Percentiles rank a stretch among this genome's conserved stretches.
Evolutionary conservation across 495 filamentous ascomycete species (phyloP).

Genomic region (Aspergillus carlsbadensis): DNA sequence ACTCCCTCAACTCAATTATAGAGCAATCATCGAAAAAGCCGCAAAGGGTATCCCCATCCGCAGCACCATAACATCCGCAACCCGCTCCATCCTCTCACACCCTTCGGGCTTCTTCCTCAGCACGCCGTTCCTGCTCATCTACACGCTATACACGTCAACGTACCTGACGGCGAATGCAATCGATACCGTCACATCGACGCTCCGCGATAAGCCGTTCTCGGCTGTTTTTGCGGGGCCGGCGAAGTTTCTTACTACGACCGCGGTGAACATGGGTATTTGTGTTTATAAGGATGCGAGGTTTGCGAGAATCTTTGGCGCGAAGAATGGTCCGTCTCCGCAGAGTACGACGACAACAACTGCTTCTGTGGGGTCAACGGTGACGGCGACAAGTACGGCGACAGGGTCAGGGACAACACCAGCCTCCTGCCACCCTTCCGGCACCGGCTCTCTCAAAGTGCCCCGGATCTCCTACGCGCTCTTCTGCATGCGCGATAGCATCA

Average conservation of each 20-base stretch:
- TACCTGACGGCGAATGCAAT: slow-evolving; percentile 88
- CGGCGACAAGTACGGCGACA: too few species aligned
- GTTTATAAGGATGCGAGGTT: slow-evolving; percentile 92
- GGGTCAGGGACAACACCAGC: slow-evolving; percentile 47
- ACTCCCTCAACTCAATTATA: too few species aligned
- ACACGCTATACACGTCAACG: slow-evolving; percentile 84
- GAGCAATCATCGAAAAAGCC: slow-evolving; percentile 93
- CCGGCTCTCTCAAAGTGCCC: slow-evolving; percentile 31
- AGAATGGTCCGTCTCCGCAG: not conserved
- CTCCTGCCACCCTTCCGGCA: slow-evolving; percentile 22
- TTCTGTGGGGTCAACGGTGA: too few species aligned
- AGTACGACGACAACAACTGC: too few species aligned
- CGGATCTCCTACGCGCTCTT: slow-evolving; percentile 72
- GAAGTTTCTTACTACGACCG: slow-evolving; percentile 80
- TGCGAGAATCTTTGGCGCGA: slow-evolving; percentile 72
- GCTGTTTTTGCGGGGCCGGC: slow-evolving; percentile 67
- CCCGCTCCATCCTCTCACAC: slow-evolving; percentile 61
- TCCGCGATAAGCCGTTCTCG: slow-evolving; percentile 53
- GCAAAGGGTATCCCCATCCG: slow-evolving; percentile 74
- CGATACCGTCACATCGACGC: slow-evolving; percentile 75
- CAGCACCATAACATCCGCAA: slow-evolving; percentile 61
- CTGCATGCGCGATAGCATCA: slow-evolving; percentile 80
- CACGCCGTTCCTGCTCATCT: slow-evolving; percentile 83
- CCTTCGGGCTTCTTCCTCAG: slow-evolving; percentile 73
- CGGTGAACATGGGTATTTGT: slow-evolving; percentile 87